These are phyloP conservation scores for Eustoma russellianum DNA, from an alignment of 257 asterid species.

Conservation along the genomic window DNA sequence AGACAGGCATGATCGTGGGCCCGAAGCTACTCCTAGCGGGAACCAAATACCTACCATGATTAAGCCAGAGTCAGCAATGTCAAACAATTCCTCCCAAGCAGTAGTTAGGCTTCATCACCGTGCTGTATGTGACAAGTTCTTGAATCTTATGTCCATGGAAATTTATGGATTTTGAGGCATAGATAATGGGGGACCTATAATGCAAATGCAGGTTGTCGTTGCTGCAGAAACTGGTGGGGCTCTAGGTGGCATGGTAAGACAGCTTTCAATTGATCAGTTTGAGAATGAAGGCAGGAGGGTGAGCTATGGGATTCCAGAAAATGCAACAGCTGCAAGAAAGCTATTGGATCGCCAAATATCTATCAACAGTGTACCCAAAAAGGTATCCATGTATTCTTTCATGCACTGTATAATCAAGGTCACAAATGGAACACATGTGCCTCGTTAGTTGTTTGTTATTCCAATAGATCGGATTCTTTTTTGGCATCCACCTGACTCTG, in stretches of 20 bases:
- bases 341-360: constrained; percentile 97
- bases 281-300: constrained; percentile 99
- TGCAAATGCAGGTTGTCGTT: constrained; percentile 70
- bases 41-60: constrained; percentile 62
- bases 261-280: constrained; percentile 96
- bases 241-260: constrained; percentile 98
- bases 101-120: constrained; percentile 99
- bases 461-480: neutral
- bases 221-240: constrained; percentile 99
- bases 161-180: constrained; percentile 5
- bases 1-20: constrained; percentile 95
- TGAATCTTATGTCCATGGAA: constrained; percentile 1
- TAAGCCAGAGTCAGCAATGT: constrained; percentile 71
- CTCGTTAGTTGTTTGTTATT: neutral
- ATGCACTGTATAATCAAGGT: neutral
- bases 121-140: constrained; percentile 61
- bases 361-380: constrained; percentile 86
- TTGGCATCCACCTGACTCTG: too few species aligned
- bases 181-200: constrained; percentile 14
- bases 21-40: constrained; percentile 97
- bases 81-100: constrained; percentile 62
- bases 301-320: constrained; percentile 97
- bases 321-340: constrained; percentile 96
- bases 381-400: constrained; percentile 32
- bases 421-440: neutral